Conservation (phyloP, 768 basidiomycete species). For the Mycena amicta region DNA sequence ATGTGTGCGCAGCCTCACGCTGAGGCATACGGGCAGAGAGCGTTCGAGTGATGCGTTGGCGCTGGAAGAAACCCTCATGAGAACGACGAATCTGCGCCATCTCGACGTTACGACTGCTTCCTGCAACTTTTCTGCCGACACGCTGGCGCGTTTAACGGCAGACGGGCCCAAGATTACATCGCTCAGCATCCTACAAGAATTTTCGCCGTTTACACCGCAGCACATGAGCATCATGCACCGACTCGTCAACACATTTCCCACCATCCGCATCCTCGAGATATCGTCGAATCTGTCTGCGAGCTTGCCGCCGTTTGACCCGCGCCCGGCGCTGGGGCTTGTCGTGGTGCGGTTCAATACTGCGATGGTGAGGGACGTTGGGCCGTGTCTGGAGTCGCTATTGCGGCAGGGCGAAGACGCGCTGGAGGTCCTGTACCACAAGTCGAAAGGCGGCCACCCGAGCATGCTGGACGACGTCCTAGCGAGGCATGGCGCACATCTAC, state of each 20-base stretch:
- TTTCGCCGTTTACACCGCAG: not conserved
- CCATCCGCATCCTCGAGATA: constrained; percentile 17
- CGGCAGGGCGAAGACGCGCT: not conserved
- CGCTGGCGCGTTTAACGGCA: constrained; percentile 1
- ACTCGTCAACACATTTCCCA: constrained; percentile 12
- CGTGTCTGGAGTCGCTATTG: constrained; percentile 15
- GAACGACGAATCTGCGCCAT: constrained; percentile 17
- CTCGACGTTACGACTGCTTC: constrained; percentile 16
- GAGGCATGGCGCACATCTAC: constrained; percentile 6
- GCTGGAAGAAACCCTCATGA: constrained; percentile 16
- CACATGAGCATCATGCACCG: constrained; percentile 11
- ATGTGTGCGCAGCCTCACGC: constrained; percentile 13
- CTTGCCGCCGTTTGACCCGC: constrained; percentile 12
- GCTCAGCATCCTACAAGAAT: constrained; percentile 14
- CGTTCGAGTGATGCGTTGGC: not conserved
- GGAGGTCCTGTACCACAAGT: constrained; percentile 15
- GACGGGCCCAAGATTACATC: constrained; percentile 9
- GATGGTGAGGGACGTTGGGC: constrained; percentile 4
- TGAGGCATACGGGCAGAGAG: constrained; percentile 11
- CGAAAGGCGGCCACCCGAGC: not conserved
- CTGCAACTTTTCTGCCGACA: constrained; percentile 8
- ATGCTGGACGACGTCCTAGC: not conserved
- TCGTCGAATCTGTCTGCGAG: not conserved
- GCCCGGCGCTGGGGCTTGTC: constrained; percentile 5
- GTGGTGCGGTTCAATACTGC: constrained; percentile 8